Evolutionary conservation across 495 filamentous ascomycete genomes (phyloP).

Genomic region (Diplogelasinospora grovesii): DNA sequence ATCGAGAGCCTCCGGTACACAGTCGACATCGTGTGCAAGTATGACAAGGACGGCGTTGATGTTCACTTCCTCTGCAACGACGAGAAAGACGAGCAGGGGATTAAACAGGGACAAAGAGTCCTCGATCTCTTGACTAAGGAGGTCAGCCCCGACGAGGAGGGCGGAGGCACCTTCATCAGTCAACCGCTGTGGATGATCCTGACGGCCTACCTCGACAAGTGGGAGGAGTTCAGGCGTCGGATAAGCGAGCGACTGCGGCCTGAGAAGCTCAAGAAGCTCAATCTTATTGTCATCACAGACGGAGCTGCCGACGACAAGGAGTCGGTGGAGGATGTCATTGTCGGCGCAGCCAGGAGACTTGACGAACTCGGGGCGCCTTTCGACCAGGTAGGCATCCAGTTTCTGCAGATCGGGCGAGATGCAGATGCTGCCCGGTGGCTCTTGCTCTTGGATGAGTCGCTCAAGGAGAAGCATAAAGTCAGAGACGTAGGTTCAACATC

Average conservation of each 20-base stretch:
- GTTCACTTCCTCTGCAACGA: slow-evolving; percentile 74
- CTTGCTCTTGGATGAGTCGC: slow-evolving; percentile 7
- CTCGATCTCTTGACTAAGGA: slow-evolving; percentile 59
- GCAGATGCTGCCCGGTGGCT: slow-evolving; percentile 34
- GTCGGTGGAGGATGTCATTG: slow-evolving; percentile 52
- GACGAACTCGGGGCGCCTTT: slow-evolving; percentile 62
- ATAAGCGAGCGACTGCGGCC: slow-evolving; percentile 13
- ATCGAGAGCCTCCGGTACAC: slow-evolving; percentile 60
- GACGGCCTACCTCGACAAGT: slow-evolving; percentile 44
- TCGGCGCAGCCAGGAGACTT: slow-evolving; percentile 56
- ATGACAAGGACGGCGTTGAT: slow-evolving; percentile 75
- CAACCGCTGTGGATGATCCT: slow-evolving; percentile 60
- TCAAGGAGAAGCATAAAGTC: slow-evolving; percentile 6
- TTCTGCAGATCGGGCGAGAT: slow-evolving; percentile 80
- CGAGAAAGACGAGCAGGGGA: slow-evolving; percentile 26
- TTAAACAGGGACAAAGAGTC: slow-evolving; percentile 46
- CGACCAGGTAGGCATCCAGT: slow-evolving; percentile 81
- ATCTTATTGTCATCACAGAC: slow-evolving; percentile 81
- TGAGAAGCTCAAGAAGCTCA: slow-evolving; percentile 59
- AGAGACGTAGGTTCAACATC: slow-evolving; percentile 9
- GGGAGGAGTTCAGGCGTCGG: slow-evolving; percentile 13
- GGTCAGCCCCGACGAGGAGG: slow-evolving; percentile 44
- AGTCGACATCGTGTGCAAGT: slow-evolving; percentile 65
- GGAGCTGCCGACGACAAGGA: slow-evolving; percentile 68
- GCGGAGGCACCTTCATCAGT: slow-evolving; percentile 58